Base-by-base conservation (phyloP, 331 rosid genomes). In the Pyrus hybrid region DNA sequence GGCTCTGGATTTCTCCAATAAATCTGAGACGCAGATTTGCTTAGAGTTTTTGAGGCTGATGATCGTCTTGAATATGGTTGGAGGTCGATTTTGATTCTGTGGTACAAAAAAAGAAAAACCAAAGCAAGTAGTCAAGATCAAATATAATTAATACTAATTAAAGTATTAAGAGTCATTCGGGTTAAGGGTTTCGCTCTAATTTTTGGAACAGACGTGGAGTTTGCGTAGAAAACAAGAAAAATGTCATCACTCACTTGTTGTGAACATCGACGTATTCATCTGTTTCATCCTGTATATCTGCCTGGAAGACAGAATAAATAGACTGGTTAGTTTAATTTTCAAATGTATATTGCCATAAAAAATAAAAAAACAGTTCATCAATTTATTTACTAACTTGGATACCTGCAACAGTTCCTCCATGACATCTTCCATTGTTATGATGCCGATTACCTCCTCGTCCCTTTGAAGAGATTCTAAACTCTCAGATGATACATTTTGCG, bases 381-480 rank as follows among this genome's bases (percentile, higher is more conserved):
- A 23, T 49, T 30, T n/a, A 29, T 10, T 35, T 30, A 47, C 0
- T 7, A 58, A 32, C 25, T 57, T 33, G 22, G 58, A 3, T 70
- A 87, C 96, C 93, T 89, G 97, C 23, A 91, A 68, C 7, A 91
- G 65, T 78, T 89, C 86, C 73, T 91, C 97, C 86, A 91, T 82
- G 28, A 89, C 86, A 87, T 91, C 92, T 73, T 91, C 97, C 93
- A 89, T 86, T 47, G 97, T 89, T 45, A 91, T 87, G 77, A 91
- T 87, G 3, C 97, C 94, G 56, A 84, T 71, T 8, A 81, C 86
- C 49, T 84, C 96, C 43, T 91, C 90, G 54, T 85, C 84, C 13
- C 65, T 71, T 28, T 80, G 72, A 68, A 82, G 70, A 32, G 84
- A 70, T 26, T 69, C 87, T 56, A 71, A 33, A 69, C 73, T 80